Conservation (phyloP, 2,329 filamentous ascomycete species). For the Colletotrichum sublineola region DNA sequence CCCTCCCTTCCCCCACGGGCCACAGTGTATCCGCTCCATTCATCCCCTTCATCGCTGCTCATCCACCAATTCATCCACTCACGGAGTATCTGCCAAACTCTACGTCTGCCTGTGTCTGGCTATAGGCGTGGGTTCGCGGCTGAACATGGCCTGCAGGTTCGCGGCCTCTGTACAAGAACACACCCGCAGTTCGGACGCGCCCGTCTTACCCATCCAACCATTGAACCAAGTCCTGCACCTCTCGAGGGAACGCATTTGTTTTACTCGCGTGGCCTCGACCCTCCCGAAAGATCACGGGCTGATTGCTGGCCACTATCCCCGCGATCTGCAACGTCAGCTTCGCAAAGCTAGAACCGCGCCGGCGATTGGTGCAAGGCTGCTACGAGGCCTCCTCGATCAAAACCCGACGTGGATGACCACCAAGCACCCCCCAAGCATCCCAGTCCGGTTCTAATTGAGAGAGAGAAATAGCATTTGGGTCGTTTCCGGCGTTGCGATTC, state of each 20-base stretch:
- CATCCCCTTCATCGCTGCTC: neutral
- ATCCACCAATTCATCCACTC: neutral
- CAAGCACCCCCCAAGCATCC: neutral
- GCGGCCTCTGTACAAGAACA: constrained; percentile 29
- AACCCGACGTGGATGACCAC: constrained; percentile 9
- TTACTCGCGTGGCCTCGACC: constrained; percentile 27
- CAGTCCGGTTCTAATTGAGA: neutral
- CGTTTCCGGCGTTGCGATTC: neutral
- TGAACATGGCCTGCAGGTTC: constrained; percentile 27
- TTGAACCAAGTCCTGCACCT: constrained; percentile 28
- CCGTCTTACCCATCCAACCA: constrained; percentile 36
- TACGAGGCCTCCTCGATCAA: constrained; percentile 8
- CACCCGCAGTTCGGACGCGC: constrained; percentile 36
- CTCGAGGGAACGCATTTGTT: constrained; percentile 13
- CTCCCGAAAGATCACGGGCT: constrained; percentile 20
- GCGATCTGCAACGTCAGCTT: constrained; percentile 19
- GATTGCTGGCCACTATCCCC: neutral
- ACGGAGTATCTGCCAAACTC: neutral
- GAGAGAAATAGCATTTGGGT: neutral
- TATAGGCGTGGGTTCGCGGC: constrained; percentile 28
- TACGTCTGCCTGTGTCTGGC: constrained; percentile 24
- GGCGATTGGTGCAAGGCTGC: constrained; percentile 5
- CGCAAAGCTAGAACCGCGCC: constrained; percentile 1
- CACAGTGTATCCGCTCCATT: neutral
- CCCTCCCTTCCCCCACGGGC: neutral